Percentiles rank a stretch among this genome's conserved stretches.
Evolutionary conservation across 2,329 filamentous ascomycete species (phyloP).

Genomic region (Beauveria bassiana): DNA sequence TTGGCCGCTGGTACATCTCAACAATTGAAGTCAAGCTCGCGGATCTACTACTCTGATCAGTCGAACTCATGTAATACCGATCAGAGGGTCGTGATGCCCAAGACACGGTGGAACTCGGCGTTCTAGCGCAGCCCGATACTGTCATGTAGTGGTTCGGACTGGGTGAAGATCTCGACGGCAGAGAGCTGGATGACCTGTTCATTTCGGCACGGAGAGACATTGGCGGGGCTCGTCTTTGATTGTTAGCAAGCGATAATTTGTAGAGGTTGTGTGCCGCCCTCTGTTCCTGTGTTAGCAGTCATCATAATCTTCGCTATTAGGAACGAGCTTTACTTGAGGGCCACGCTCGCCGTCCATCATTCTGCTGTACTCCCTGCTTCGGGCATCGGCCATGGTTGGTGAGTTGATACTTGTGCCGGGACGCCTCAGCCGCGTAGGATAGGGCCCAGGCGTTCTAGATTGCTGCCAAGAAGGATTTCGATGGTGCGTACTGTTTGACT

Average conservation of each 20-base stretch:
- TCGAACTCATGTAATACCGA: conserved; percentile 27
- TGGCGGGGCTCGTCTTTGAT: conserved; percentile 29
- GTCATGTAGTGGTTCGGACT: conserved; percentile 17
- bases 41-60: conserved; percentile 33
- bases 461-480: conserved; percentile 14
- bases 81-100: conserved; percentile 22
- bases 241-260: conserved; percentile 29
- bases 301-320: background rate
- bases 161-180: conserved; percentile 25
- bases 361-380: conserved; percentile 39
- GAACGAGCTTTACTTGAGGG: conserved; percentile 33
- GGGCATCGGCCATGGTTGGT: conserved; percentile 40
- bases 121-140: conserved; percentile 23
- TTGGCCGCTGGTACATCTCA: conserved; percentile 36
- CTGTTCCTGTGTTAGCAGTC: conserved; percentile 23
- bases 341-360: conserved; percentile 43
- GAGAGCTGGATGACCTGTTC: conserved; percentile 33
- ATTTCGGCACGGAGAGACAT: conserved; percentile 31
- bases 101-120: conserved; percentile 28
- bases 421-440: conserved; percentile 48
- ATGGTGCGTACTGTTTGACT: background rate
- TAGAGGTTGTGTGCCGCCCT: conserved; percentile 37
- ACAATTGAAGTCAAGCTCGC: conserved; percentile 43
- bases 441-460: conserved; percentile 49
- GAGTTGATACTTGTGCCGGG: conserved; percentile 43